A percentile compares a stretch with the other conserved stretches of the same genome.
Conservation (phyloP, 2,329 filamentous ascomycete genomes). For the Zasmidium angulare region DNA sequence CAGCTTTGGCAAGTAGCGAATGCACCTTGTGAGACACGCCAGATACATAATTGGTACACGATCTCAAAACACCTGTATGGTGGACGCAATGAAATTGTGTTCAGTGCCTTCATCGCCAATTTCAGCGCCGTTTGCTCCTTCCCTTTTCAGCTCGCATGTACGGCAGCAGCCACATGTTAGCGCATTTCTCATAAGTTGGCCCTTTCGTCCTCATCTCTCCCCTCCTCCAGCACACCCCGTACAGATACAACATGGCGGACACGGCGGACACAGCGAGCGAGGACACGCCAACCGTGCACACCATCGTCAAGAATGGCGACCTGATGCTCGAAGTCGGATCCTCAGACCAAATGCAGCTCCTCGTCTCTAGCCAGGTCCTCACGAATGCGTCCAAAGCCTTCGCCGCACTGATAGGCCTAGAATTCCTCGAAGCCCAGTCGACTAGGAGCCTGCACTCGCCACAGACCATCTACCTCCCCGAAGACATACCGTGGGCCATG, state of each 20-base stretch:
- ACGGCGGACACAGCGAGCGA: too few species aligned
- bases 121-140: not conserved
- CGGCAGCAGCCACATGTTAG: too few species aligned
- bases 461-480: not conserved
- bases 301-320: slow-evolving; percentile 4
- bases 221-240: not conserved
- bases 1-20: too few species aligned
- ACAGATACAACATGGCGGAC: not conserved
- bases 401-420: not conserved
- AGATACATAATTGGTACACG: too few species aligned
- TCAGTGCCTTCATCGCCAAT: too few species aligned
- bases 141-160: not conserved
- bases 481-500: slow-evolving; percentile 1
- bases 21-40: too few species aligned
- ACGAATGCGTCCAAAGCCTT: slow-evolving; percentile 1
- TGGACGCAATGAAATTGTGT: too few species aligned
- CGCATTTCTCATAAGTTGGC: not conserved
- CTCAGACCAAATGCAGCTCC: not conserved
- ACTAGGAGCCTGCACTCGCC: not conserved
- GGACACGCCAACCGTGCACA: not conserved
- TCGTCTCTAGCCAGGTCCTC: slow-evolving; percentile 4
- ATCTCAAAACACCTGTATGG: too few species aligned
- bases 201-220: not conserved
- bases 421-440: slow-evolving; percentile 7
- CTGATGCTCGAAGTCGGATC: not conserved